A percentile compares a stretch with the other conserved stretches of the same genome.
These are phyloP conservation scores for Metarhizium anisopliae DNA, from an alignment of 2,329 filamentous ascomycete genomes.

Conservation along the genomic window DNA sequence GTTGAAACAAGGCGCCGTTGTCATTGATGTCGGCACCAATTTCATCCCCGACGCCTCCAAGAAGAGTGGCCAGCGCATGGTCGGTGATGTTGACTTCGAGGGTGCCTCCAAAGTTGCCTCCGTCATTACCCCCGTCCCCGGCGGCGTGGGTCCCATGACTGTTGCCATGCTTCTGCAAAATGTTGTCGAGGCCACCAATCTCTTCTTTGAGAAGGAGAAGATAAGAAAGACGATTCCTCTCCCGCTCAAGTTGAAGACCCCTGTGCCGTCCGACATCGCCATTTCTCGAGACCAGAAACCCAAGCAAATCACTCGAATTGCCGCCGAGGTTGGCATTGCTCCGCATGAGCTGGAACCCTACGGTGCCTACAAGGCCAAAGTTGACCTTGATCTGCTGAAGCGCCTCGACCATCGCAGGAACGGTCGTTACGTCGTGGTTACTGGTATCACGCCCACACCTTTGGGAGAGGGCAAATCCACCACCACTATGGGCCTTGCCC, in stretches of 20 bases:
- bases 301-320: constrained; percentile 82
- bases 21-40: constrained; percentile 97
- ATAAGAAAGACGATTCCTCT: constrained; percentile 70
- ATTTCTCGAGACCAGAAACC: constrained; percentile 83
- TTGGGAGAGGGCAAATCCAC: constrained; percentile 97
- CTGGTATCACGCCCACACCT: constrained; percentile 92
- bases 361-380: constrained; percentile 92
- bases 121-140: constrained; percentile 89
- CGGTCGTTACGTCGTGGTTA: constrained; percentile 85
- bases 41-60: constrained; percentile 82
- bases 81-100: constrained; percentile 91
- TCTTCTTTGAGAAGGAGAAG: constrained; percentile 77
- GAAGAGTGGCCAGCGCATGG: constrained; percentile 86
- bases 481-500: constrained; percentile 89
- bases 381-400: constrained; percentile 73
- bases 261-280: constrained; percentile 92
- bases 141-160: constrained; percentile 97
- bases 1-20: constrained; percentile 89
- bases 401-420: constrained; percentile 80
- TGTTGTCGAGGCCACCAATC: constrained; percentile 75
- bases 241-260: constrained; percentile 67
- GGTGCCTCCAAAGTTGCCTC: constrained; percentile 79
- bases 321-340: constrained; percentile 79
- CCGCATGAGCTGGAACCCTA: constrained; percentile 89
- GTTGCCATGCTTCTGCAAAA: constrained; percentile 97